These are phyloP conservation scores for Solanum paucissectum DNA, from an alignment of 257 asterid species.

Conservation along the genomic window DNA sequence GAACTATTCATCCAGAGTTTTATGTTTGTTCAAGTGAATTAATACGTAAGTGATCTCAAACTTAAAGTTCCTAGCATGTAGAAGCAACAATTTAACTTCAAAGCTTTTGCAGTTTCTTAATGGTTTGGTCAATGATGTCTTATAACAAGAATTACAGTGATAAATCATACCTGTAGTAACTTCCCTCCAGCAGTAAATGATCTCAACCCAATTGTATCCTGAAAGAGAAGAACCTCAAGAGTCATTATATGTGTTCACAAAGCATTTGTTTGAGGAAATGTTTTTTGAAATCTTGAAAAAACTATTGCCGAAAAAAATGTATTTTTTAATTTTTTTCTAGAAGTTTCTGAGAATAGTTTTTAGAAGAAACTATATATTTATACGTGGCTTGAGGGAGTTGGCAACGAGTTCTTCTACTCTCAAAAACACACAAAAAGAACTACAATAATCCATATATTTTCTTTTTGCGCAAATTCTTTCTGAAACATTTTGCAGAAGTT, in stretches of 20 bases:
- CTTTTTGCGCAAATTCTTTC: neutral
- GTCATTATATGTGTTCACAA: neutral
- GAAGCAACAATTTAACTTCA: neutral
- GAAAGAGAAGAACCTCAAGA: conserved; percentile 13
- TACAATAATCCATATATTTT: neutral
- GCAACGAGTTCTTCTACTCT: neutral
- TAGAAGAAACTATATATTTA: neutral
- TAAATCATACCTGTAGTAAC: conserved; percentile 66
- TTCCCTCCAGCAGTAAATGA: conserved; percentile 99
- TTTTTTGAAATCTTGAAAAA: neutral
- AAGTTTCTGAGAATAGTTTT: neutral
- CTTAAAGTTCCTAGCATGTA: neutral
- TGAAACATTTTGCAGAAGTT: neutral
- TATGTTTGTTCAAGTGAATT: neutral
- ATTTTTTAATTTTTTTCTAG: neutral
- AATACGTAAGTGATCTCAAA: neutral
- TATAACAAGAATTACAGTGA: neutral
- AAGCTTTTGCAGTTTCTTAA: neutral
- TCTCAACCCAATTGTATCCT: conserved; percentile 94
- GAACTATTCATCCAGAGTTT: neutral
- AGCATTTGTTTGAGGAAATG: neutral
- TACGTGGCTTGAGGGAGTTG: neutral
- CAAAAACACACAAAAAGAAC: neutral
- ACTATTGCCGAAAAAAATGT: neutral
- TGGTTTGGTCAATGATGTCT: neutral